Conservation (phyloP, 1,284 basidiomycete genomes). For the Takashimella koratensis region DNA sequence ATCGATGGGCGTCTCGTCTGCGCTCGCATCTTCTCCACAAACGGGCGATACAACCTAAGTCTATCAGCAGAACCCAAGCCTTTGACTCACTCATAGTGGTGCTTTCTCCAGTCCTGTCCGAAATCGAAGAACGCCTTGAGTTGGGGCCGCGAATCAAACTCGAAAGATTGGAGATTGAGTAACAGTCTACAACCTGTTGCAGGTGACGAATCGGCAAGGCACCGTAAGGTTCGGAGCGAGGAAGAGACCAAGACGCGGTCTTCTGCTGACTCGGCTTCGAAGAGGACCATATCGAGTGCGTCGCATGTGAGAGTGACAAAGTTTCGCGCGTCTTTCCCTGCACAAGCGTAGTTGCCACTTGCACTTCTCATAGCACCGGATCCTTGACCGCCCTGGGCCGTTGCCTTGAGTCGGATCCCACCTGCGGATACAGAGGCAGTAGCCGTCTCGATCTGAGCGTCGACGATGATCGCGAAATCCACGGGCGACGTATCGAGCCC, state of each 20-base stretch:
- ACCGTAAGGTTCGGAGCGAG: constrained; percentile 1
- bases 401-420: constrained; percentile 18
- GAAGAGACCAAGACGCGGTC: constrained; percentile 9
- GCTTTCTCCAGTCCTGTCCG: constrained; percentile 32
- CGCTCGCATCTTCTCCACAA: background rate
- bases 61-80: background rate
- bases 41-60: background rate
- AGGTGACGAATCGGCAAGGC: background rate
- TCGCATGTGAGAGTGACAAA: background rate
- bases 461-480: constrained; percentile 12
- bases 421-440: constrained; percentile 16
- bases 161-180: constrained; percentile 20
- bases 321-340: background rate
- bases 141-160: constrained; percentile 37
- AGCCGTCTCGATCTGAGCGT: constrained; percentile 14
- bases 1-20: background rate
- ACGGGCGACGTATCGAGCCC: background rate
- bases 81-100: constrained; percentile 15
- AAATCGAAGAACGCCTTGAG: constrained; percentile 37
- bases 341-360: background rate
- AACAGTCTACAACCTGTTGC: constrained; percentile 11
- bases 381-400: constrained; percentile 4
- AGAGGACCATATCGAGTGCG: background rate
- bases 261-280: background rate
- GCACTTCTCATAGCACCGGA: background rate